Conservation (phyloP, 768 basidiomycete species). For the Calocybe gangraenosa region DNA sequence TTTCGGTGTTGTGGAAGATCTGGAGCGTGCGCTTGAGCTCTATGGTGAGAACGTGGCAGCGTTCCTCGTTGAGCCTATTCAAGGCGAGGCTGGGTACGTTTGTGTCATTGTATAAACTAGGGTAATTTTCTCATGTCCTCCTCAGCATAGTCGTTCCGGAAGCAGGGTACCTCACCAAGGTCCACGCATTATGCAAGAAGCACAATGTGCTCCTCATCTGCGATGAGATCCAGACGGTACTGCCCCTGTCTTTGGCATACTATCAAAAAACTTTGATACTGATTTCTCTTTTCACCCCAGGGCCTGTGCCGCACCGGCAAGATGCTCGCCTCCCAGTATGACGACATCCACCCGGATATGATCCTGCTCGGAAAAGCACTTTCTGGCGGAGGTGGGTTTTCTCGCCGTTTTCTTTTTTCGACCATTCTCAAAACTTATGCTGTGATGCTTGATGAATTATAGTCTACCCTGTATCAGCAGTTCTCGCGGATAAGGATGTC, state of each 20-base stretch:
- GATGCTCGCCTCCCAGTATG: constrained; percentile 88
- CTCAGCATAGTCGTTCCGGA: constrained; percentile 88
- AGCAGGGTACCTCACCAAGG: constrained; percentile 75
- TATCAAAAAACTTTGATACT: neutral
- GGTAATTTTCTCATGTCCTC: neutral
- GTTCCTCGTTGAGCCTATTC: constrained; percentile 96
- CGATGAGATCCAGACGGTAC: constrained; percentile 95
- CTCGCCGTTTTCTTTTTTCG: too few species aligned
- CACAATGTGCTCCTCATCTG: constrained; percentile 95
- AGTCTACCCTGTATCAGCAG: constrained; percentile 97
- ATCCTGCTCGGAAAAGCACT: constrained; percentile 94
- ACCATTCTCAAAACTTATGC: too few species aligned
- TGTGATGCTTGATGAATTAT: constrained; percentile 4
- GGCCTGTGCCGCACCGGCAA: constrained; percentile 92
- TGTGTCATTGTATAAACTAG: neutral
- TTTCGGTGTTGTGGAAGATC: constrained; percentile 78
- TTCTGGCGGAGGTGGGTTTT: constrained; percentile 79
- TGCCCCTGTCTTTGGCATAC: constrained; percentile 16
- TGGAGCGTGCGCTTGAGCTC: constrained; percentile 75
- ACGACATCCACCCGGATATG: constrained; percentile 85
- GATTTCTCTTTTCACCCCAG: constrained; percentile 27
- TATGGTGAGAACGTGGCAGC: constrained; percentile 85
- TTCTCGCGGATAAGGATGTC: constrained; percentile 84
- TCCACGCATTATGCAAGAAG: constrained; percentile 82
- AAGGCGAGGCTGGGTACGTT: constrained; percentile 94